These are phyloP conservation scores for Claviceps spartinae DNA, from an alignment of 2,329 filamentous ascomycete genomes.

Conservation along the genomic window DNA sequence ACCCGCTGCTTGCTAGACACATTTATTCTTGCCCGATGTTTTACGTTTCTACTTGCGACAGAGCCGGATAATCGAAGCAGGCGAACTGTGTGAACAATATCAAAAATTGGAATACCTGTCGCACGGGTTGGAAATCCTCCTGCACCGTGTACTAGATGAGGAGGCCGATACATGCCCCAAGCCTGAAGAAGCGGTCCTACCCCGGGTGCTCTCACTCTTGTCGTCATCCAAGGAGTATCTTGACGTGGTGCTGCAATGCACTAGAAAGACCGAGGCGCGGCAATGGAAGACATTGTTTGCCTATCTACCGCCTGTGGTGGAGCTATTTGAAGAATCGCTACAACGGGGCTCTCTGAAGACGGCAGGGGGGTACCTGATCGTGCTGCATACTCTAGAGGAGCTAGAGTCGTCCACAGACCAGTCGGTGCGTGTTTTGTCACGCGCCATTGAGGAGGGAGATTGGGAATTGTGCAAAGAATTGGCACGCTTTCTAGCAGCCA, in stretches of 20 bases:
- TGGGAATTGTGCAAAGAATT: constrained; percentile 96
- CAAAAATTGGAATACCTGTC: constrained; percentile 81
- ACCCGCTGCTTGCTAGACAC: constrained; percentile 43
- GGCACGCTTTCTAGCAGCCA: constrained; percentile 82
- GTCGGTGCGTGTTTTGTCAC: constrained; percentile 64
- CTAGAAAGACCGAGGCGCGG: constrained; percentile 87
- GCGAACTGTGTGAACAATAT: constrained; percentile 73
- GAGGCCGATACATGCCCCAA: constrained; percentile 65
- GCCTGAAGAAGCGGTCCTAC: constrained; percentile 50
- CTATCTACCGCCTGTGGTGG: constrained; percentile 77
- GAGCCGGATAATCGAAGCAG: constrained; percentile 66
- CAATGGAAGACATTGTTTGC: constrained; percentile 91
- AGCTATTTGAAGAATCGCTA: constrained; percentile 86
- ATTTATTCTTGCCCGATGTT: constrained; percentile 82
- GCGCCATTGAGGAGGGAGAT: constrained; percentile 72
- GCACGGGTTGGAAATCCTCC: constrained; percentile 79
- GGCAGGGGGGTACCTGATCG: constrained; percentile 88
- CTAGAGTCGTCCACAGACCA: constrained; percentile 57
- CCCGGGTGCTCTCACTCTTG: constrained; percentile 47
- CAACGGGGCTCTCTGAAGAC: constrained; percentile 80
- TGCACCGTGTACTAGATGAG: constrained; percentile 88
- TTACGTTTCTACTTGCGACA: constrained; percentile 65
- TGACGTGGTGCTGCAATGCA: constrained; percentile 92
- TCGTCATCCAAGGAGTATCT: constrained; percentile 74
- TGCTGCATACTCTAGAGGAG: constrained; percentile 73